These are phyloP conservation scores for Penicillium roqueforti DNA, from an alignment of 495 filamentous ascomycete species.

Conservation along the genomic window DNA sequence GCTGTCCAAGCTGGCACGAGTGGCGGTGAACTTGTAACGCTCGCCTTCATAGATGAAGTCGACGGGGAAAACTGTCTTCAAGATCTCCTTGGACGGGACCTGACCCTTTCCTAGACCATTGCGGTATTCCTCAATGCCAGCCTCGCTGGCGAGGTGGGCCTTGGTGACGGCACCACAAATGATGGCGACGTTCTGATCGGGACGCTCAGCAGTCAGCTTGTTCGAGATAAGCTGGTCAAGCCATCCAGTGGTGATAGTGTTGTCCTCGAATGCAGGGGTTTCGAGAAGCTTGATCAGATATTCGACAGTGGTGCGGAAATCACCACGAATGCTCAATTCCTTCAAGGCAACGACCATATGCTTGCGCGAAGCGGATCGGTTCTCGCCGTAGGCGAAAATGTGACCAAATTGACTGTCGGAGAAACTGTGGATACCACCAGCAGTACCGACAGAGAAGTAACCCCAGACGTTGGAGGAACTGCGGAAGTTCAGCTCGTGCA, in stretches of 20 bases:
- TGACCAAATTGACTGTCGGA: conserved; percentile 99
- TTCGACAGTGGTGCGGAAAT: conserved; percentile 97
- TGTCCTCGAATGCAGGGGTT: conserved; percentile 96
- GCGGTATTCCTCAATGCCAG: conserved; percentile 79
- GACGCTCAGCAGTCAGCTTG: conserved; percentile 93
- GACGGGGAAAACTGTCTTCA: conserved; percentile 96
- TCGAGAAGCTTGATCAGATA: conserved; percentile 99
- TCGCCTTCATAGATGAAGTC: conserved; percentile 98
- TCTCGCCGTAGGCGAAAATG: conserved; percentile 99
- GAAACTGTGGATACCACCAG: conserved; percentile 97
- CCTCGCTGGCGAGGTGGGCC: conserved; percentile 88
- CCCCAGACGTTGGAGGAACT: conserved; percentile 99
- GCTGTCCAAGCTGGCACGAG: conserved; percentile 85
- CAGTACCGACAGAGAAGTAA: conserved; percentile 98
- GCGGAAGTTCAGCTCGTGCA: conserved; percentile 99
- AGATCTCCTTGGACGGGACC: conserved; percentile 89
- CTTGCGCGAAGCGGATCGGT: conserved; percentile 88
- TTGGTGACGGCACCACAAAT: conserved; percentile 93
- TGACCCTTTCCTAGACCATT: conserved; percentile 93
- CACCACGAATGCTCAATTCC: conserved; percentile 98
- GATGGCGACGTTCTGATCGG: conserved; percentile 84
- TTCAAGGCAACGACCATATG: conserved; percentile 99
- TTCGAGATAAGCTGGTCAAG: conserved; percentile 97
- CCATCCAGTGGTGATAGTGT: conserved; percentile 99
- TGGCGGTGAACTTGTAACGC: conserved; percentile 98